Base-by-base conservation (phyloP, 768 basidiomycete species). In the Hysterangium stoloniferum region DNA sequence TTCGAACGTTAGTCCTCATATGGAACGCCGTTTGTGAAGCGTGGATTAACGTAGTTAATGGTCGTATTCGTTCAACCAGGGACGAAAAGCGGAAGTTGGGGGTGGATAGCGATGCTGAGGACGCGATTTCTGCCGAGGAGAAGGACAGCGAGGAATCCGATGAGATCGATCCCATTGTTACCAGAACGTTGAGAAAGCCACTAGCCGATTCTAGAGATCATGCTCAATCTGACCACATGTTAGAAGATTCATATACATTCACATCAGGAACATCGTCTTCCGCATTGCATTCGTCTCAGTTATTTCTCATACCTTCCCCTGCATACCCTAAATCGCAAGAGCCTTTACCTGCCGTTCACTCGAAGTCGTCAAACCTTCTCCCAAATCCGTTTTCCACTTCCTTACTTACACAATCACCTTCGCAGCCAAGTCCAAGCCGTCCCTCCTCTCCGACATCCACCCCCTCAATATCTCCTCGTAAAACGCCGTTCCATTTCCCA, bases 401-500 rank as follows among this genome's bases (percentile, higher is more conserved):
- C 41, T 44, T 50, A 40, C 60, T 60, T 47, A 58, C 34, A 36
- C 52, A 56, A 17, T 48, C 32, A 35, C 45, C 36, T 17, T 19
- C 42, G 54, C 41, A 32, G 33, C 58, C 52, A 54, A 60, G 36
- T 52, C 52, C 41, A 19, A 42, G 63, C 57, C 40, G 65, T 58
- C 33, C 61, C 57, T 20, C 64, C 57, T 41, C 62, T 13, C 57
- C 53, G 27, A 57, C 43, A 45, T 56, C 54, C 34, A 78, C 80
- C 0, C 78, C 82, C 49, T 66, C 70, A n/a, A 62, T 71, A 20
- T 57, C 65, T 15, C 57, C 74, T 11, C 77, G 79, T 56, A 82
- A 76, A 60, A 78, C 83, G 0, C 82, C 84, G 3, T 85, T 95
- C 56, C 84, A 84, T 59, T 72, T 80, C 28, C 92, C 80, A 24